phyloP scores from a whole-genome alignment of 129 eudicot genomes.

The Centrapalus pauciflorus region DNA sequence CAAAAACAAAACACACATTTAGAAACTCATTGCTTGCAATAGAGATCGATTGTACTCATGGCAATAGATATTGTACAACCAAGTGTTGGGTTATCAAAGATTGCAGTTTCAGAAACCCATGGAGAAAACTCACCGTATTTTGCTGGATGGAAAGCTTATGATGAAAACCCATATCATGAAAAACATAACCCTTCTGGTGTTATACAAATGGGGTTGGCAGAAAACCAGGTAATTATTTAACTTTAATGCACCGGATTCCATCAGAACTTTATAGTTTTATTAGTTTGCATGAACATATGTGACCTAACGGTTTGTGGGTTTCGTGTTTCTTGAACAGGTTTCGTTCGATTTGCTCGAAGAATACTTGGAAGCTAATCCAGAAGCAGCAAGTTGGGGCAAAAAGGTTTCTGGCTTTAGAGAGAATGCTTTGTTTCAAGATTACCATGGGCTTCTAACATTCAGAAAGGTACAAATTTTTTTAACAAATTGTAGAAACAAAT shows the following conservation, averaged over 20 bases:
- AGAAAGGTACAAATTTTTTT: conserved; percentile 50
- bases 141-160: conserved; percentile 96
- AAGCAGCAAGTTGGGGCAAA: conserved; percentile 39
- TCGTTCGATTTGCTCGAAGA: conserved; percentile 82
- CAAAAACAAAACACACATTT: conserved; percentile 17
- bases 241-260: conserved; percentile 2
- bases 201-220: conserved; percentile 92
- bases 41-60: conserved; percentile 31
- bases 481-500: not conserved
- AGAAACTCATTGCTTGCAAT: not conserved
- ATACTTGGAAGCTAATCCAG: conserved; percentile 54
- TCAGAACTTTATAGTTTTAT: not conserved
- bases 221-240: conserved; percentile 74
- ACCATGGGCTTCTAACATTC: conserved; percentile 73
- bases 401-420: conserved; percentile 58
- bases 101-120: conserved; percentile 79
- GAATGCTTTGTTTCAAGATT: conserved; percentile 88
- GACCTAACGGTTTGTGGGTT: conserved; percentile 2
- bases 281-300: not conserved
- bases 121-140: conserved; percentile 94
- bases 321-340: conserved; percentile 45
- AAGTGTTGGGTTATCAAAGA: conserved; percentile 42
- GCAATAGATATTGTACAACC: conserved; percentile 53
- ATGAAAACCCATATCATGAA: conserved; percentile 79
- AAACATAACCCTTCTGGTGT: conserved; percentile 57